Conservation (phyloP, 805 yeast species). For the Ogataea methylovora region DNA sequence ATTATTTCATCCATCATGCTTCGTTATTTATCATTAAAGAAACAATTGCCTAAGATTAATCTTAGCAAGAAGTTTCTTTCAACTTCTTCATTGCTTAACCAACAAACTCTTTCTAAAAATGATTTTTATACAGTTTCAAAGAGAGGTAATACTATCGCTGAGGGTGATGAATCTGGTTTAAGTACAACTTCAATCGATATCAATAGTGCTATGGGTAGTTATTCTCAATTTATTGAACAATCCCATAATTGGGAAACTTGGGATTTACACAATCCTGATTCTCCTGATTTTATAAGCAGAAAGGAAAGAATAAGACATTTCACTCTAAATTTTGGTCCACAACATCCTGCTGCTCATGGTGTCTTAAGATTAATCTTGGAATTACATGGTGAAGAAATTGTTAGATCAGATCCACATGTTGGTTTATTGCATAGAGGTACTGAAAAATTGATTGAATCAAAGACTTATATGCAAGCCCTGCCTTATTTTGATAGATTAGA, state of each 20-base stretch:
- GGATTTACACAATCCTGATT: constrained; percentile 26
- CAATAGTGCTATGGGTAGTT: constrained; percentile 30
- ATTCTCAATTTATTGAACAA: constrained; percentile 25
- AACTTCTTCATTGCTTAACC: constrained; percentile 5
- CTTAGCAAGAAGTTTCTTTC: constrained; percentile 3
- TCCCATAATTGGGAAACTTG: constrained; percentile 28
- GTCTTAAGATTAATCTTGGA: constrained; percentile 81
- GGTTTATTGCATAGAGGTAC: constrained; percentile 87
- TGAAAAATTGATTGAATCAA: constrained; percentile 78
- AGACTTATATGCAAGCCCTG: constrained; percentile 81
- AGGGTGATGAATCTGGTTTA: background rate
- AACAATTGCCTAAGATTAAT: too few relatives aligned
- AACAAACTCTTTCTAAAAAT: constrained; percentile 20
- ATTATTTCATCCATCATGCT: too few relatives aligned
- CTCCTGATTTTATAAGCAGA: constrained; percentile 27
- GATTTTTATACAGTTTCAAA: constrained; percentile 22
- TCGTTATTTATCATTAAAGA: too few relatives aligned
- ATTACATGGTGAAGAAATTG: constrained; percentile 82
- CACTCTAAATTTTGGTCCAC: constrained; percentile 88
- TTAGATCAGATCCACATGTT: constrained; percentile 83
- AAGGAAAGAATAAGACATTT: constrained; percentile 68
- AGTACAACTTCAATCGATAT: background rate
- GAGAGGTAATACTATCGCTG: constrained; percentile 14
- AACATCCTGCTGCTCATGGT: constrained; percentile 94
- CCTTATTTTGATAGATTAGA: constrained; percentile 87